phyloP scores from a whole-genome alignment of 495 filamentous ascomycete genomes.

The Aspergillus panamensis region DNA sequence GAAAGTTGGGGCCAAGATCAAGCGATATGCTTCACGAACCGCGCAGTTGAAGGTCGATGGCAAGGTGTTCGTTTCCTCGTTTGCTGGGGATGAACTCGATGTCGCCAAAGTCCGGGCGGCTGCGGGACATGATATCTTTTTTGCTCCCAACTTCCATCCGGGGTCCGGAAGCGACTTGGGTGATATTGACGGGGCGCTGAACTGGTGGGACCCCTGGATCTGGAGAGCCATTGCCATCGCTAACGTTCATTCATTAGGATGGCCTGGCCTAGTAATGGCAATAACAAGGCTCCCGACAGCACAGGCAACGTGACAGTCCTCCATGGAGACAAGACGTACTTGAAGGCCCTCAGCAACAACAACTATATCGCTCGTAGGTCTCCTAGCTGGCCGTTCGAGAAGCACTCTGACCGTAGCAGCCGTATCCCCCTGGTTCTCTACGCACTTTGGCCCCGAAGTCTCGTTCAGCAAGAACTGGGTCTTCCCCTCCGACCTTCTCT shows the following conservation, averaged over 20 bases:
- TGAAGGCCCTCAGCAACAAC: conserved; percentile 46
- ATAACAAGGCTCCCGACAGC: conserved; percentile 49
- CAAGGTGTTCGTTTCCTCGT: conserved; percentile 54
- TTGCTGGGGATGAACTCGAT: conserved; percentile 50
- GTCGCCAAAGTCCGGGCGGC: conserved; percentile 38
- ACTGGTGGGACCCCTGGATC: too few relatives aligned
- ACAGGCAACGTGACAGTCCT: conserved; percentile 40
- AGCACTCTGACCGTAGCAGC: conserved; percentile 18
- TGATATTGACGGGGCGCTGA: conserved; percentile 49
- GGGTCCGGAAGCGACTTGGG: conserved; percentile 29
- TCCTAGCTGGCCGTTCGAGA: neutral
- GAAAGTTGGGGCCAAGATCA: conserved; percentile 45
- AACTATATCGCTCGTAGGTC: conserved; percentile 50
- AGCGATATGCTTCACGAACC: conserved; percentile 40
- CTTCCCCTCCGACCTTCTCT: conserved; percentile 54
- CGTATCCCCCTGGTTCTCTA: conserved; percentile 42
- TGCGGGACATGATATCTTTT: conserved; percentile 48
- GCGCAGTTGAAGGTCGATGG: conserved; percentile 54
- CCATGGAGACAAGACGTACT: conserved; percentile 47
- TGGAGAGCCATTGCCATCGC: too few relatives aligned
- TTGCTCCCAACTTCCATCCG: conserved; percentile 54
- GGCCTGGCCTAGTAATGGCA: conserved; percentile 53
- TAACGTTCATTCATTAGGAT: conserved; percentile 25
- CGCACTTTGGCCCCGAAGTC: conserved; percentile 48
- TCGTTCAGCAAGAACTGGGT: conserved; percentile 58